Evolutionary conservation across 352 stramenopile species (phyloP), one percentile per base, ranked within the genome.

Genomic region (Globisporangium sylvaticum): DNA sequence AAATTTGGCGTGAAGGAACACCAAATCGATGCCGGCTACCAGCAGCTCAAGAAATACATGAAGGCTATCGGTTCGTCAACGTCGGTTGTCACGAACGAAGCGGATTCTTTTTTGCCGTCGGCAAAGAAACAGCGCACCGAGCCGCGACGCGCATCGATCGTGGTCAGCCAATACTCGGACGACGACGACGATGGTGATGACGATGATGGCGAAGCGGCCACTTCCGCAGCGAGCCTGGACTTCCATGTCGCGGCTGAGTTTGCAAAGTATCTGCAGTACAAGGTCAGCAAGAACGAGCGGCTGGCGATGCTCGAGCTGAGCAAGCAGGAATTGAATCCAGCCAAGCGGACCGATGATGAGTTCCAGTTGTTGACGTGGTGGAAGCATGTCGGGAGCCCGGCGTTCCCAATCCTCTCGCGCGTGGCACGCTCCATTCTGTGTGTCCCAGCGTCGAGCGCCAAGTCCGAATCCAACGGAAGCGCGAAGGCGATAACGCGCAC

Each of bases 281-380:
- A 24, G 4, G 66, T 73, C 27, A 22, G 42, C 20, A 72, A 78
- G 46, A 52, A 34, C 12, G 69, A 77, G 55, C 54, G 37, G 1
- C 64, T 46, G 29, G 44, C 64, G 37, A 65, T 64, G 20, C 58
- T 54, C 1, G 74, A 75, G 44, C 55, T 57, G 32, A 22, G 20
- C 20, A 75, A 70, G 58, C 60, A 57, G 32, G 74, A 70, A 24
- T 18, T 22, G 6, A 75, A 67, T 27, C 66, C 69, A 27, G 42
- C 18, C 29, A 37, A 58, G 50, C 25, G 14, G 25, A n/a, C 53
- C 25, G 53, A 58, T 10, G n/a, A 24, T 3, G 53, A 32, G 8
- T 58, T 58, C 53, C 53, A 20, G 18, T 2, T 58, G 15, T n/a
- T 58, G 25, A 58, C 53, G 53, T 58, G 53, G 53, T 58, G 53